Base-by-base conservation (phyloP, 352 stramenopile species). In the Phytophthora chlamydospora region DNA sequence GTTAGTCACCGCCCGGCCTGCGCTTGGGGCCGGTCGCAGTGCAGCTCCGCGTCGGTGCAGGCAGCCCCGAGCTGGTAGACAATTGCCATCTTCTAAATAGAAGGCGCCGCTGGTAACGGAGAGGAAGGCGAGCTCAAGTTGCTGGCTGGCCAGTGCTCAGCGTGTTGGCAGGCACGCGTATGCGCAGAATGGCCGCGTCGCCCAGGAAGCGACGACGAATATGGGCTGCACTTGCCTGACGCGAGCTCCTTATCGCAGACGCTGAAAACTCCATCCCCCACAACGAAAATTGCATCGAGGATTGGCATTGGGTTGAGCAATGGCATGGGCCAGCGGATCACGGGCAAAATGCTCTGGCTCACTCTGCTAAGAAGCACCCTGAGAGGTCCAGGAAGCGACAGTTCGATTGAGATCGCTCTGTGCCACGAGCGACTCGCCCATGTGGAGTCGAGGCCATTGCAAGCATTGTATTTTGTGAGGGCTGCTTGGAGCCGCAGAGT, bases 1-100 rank as follows among this genome's bases (percentile, higher is more conserved):
- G 47, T 50, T 66, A 66, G 56, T 69, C 46, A 69, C 53, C n/a
- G 16, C 19, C 56, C 36, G 56, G 49, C 32, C 35, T 27, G 21
- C 35, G 32, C 49, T 53, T 57, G n/a, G 14, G 47, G 33, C 33
- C 38, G 55, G 55, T 54, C 24, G 34, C 17, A 39, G 14, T 43
- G 21, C 58, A 24, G 57, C 42, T 43, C 19, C 17, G 31, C 47
- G 58, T 54, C 51, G 39, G 51, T 31, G 34, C 13, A 47, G 16
- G 43, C 45, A 47, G 47, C 27, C 16, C 10, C 35, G 19, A 51
- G 34, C 29, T 34, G 50, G 2, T 17, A 42, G 27, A 24, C 21
- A 3, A 24, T 24, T 24, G 21, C 21, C 39, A 44, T 44, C 33
- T 69, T 73, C 43, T 51, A 66, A 59, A 61, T 53, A 64, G 47